A percentile compares a stretch with the other conserved stretches of the same genome.
phyloP scores from a whole-genome alignment of 768 basidiomycete species.

The Lactarius trivialis region DNA sequence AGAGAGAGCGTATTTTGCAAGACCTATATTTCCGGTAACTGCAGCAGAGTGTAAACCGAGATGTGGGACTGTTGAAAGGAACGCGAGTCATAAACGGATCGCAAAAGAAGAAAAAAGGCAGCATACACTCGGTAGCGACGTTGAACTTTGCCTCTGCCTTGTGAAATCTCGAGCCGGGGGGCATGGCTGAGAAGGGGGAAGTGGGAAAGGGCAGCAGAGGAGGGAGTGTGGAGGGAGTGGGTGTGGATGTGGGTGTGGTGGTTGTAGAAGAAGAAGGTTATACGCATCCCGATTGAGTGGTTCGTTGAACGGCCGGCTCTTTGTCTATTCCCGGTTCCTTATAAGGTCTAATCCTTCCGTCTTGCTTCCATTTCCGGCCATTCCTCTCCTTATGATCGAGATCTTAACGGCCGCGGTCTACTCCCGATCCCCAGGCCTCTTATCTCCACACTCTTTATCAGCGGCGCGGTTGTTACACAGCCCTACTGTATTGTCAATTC shows the following conservation, averaged over 20 bases:
- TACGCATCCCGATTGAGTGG: background rate
- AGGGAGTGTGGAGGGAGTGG: background rate
- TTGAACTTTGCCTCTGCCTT: slow-evolving; percentile 46
- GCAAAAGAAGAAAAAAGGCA: background rate
- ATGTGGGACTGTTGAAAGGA: slow-evolving; percentile 51
- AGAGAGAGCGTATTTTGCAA: slow-evolving; percentile 86
- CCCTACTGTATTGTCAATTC: background rate
- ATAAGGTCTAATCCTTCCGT: background rate
- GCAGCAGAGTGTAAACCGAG: slow-evolving; percentile 75
- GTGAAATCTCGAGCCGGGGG: slow-evolving; percentile 32
- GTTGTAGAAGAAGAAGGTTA: background rate
- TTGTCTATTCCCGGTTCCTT: background rate
- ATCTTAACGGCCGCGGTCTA: background rate
- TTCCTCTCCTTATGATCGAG: background rate
- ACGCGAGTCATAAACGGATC: background rate
- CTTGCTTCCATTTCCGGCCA: background rate
- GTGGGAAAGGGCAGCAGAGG: background rate
- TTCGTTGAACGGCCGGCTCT: background rate
- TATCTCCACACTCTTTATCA: background rate
- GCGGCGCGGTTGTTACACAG: background rate
- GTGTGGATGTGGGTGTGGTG: background rate
- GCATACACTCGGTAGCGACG: slow-evolving; percentile 47
- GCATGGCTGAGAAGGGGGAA: slow-evolving; percentile 27
- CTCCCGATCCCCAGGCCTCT: background rate
- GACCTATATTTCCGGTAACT: slow-evolving; percentile 81